phyloP scores from a whole-genome alignment of 306 rosid species.

The Trifolium subterraneum region DNA sequence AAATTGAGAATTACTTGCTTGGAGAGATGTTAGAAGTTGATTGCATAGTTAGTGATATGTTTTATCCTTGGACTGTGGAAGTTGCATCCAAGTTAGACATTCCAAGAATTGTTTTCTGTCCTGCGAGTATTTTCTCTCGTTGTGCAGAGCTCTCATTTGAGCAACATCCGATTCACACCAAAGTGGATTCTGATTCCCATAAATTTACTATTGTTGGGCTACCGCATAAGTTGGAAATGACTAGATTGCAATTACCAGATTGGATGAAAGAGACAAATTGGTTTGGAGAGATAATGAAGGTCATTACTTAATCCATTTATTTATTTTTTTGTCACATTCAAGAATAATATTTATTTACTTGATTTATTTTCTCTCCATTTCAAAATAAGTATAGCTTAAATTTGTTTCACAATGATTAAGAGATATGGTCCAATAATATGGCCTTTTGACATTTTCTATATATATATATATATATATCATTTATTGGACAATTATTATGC shows the following conservation, averaged over 20 bases:
- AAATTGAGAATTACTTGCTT: not conserved
- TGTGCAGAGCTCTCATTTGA: conserved; percentile 9
- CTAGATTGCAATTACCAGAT: conserved; percentile 30
- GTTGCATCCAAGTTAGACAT: conserved; percentile 18
- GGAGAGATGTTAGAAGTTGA: not conserved
- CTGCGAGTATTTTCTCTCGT: conserved; percentile 10
- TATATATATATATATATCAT: too few species aligned
- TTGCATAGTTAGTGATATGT: conserved; percentile 44
- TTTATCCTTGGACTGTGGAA: conserved; percentile 37
- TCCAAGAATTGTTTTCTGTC: conserved; percentile 34
- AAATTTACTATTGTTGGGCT: conserved; percentile 22
- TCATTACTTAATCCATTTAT: not conserved
- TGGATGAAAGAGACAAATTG: not conserved
- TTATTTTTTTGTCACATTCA: too few species aligned
- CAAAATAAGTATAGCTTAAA: too few species aligned
- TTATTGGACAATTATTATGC: too few species aligned
- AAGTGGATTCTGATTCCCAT: not conserved
- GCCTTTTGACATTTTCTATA: too few species aligned
- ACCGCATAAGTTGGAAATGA: conserved; percentile 35
- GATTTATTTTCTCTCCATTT: too few species aligned
- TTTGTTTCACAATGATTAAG: too few species aligned
- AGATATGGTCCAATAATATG: too few species aligned
- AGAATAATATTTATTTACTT: too few species aligned
- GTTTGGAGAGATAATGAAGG: not conserved
- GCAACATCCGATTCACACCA: not conserved